Base-by-base conservation (phyloP, 176 grass and related monocot genomes). In the Oryza coarctata region DNA sequence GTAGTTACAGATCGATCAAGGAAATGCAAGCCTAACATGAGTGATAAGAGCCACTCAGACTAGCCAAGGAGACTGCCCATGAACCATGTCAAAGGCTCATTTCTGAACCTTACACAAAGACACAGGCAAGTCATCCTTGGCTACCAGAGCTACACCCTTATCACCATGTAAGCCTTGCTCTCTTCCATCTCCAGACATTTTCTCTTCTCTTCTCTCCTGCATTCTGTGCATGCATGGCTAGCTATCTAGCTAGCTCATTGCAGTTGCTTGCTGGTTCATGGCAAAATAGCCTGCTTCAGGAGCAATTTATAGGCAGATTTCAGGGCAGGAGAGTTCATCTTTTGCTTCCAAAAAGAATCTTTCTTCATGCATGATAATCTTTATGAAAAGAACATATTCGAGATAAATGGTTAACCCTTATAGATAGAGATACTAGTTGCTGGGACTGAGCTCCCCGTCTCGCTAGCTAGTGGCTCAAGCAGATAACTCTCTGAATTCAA, bases 21-120 rank as follows among this genome's bases (percentile, higher is more conserved):
- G 65, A 85, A 77, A 55, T 71, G 52, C 77, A 75, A 79, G 79
- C 26, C 80, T 78, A 62, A 74, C 80, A 86, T 90, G 75, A 33
- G 73, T 43, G 66, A 63, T 63, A 63, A 63, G 61, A 63, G 61
- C 26, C 20, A 40, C 34, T 39, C 67, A 40, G 67, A 18, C 34
- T 70, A 70, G 67, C 67, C 67, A 70, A 70, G 67, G 32, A 70
- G 67, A 70, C 67, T 70, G 66, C 66, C 66, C 20, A n/a, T 74
- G 36, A 31, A 32, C 26, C 63, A 30, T 4, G 5, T 30, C 29
- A 32, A n/a, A 65, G 29, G 23, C 52, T 63, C 27, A 75, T 23
- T 27, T 9, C 22, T 52, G 43, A 75, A 43, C 22, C 78, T 69
- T 74, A 10, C 25, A 7, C 11, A 18, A 41, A 23, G 33, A 60